Conservation (phyloP, 1,284 basidiomycete species). For the Cystobasidium sp. region DNA sequence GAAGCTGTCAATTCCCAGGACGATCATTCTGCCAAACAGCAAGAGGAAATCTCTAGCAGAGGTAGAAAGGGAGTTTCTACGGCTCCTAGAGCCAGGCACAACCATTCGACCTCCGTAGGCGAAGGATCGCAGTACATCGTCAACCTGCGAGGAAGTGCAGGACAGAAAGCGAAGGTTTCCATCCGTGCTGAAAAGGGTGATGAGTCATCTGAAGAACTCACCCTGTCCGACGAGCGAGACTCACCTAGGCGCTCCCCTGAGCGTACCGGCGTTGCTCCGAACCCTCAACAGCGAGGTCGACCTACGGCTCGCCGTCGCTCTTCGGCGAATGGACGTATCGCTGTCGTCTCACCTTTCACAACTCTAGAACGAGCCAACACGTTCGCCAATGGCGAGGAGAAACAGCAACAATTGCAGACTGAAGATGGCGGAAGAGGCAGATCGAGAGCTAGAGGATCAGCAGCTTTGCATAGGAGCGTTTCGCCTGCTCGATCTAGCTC, state of each 20-base stretch:
- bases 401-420: background rate
- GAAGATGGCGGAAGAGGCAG: constrained; percentile 28
- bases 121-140: constrained; percentile 42
- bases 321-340: constrained; percentile 2
- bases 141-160: background rate
- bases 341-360: constrained; percentile 36
- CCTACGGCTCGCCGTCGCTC: constrained; percentile 18
- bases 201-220: background rate
- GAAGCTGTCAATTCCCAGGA: background rate
- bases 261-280: no score
- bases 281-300: background rate
- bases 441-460: constrained; percentile 29
- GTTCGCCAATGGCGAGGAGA: background rate
- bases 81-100: constrained; percentile 14
- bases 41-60: background rate
- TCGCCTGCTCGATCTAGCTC: constrained; percentile 36
- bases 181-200: background rate
- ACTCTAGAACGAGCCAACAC: constrained; percentile 12
- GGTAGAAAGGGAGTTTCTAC: background rate
- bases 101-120: constrained; percentile 37
- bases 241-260: constrained; percentile 5
- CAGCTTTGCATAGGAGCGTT: constrained; percentile 29
- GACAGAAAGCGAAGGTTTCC: background rate
- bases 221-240: background rate
- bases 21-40: background rate